These are phyloP conservation scores for Boletellus emodensis DNA, from an alignment of 768 basidiomycete species.

Conservation along the genomic window DNA sequence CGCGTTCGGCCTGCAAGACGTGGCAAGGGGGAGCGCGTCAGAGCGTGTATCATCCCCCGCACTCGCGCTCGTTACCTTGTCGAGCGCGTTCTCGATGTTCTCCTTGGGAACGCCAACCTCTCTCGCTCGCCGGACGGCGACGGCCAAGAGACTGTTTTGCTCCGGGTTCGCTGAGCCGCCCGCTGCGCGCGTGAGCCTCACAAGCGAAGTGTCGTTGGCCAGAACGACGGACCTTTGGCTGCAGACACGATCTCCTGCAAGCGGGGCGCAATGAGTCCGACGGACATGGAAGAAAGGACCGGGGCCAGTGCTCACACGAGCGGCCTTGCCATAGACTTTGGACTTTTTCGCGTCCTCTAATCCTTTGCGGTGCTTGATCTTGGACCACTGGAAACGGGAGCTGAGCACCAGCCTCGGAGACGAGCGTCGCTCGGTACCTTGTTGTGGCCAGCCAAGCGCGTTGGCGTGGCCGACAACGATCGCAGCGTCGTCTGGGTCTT, in stretches of 20 bases:
- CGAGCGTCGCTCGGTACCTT: conserved; percentile 27
- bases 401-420: conserved; percentile 4
- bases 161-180: conserved; percentile 55
- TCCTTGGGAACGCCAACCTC: conserved; percentile 62
- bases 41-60: neutral
- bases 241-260: conserved; percentile 59
- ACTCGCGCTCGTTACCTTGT: conserved; percentile 38
- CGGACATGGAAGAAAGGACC: neutral
- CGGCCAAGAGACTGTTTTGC: conserved; percentile 50
- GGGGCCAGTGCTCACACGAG: conserved; percentile 40
- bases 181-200: conserved; percentile 32
- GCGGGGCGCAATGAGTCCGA: neutral
- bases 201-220: neutral
- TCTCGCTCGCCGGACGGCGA: conserved; percentile 52
- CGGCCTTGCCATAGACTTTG: conserved; percentile 50
- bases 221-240: conserved; percentile 45
- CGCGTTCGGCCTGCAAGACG: conserved; percentile 41
- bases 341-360: conserved; percentile 60
- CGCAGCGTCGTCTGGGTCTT: conserved; percentile 11
- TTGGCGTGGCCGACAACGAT: conserved; percentile 25
- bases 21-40: neutral
- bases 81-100: conserved; percentile 61
- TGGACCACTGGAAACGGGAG: conserved; percentile 54
- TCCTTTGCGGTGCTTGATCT: conserved; percentile 71
- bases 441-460: conserved; percentile 36